Evolutionary conservation across 306 rosid species (phyloP).

Genomic region (Urtica urens): DNA sequence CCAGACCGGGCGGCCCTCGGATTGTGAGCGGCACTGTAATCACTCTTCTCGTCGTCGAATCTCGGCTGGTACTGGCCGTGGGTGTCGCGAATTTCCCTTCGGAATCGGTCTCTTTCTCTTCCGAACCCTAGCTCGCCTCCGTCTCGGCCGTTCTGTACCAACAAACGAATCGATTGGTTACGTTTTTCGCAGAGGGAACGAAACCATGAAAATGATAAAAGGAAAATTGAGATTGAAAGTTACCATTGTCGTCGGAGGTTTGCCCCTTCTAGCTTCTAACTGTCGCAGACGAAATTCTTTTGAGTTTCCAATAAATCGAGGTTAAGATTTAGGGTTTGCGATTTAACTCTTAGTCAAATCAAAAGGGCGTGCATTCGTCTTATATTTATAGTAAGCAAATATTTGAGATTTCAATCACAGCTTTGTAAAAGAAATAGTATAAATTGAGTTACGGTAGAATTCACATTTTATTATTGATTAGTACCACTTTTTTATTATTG

Average conservation of each 20-base stretch:
- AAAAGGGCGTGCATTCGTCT: no score
- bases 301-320: no score
- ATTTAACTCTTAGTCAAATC: no score
- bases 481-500: no score
- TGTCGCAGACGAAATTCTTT: no score
- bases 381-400: no score
- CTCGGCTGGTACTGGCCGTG: slow-evolving; percentile 9
- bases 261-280: no score
- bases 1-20: slow-evolving; percentile 23
- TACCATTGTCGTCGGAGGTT: slow-evolving; percentile 1
- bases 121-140: slow-evolving; percentile 21
- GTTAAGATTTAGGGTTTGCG: no score
- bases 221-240: neutral
- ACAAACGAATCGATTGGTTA: neutral
- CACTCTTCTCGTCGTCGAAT: slow-evolving; percentile 21
- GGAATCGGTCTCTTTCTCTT: slow-evolving; percentile 28
- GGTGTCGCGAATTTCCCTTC: slow-evolving; percentile 10
- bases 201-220: neutral
- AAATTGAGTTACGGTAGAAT: no score
- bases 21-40: slow-evolving; percentile 5
- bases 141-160: slow-evolving; percentile 19
- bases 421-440: no score
- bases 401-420: no score
- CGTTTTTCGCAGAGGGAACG: neutral
- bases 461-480: no score